Evolutionary conservation across 139 green algal species (phyloP), one percentile per base, ranked within the genome.

Genomic region (Chlorella vulgaris): DNA sequence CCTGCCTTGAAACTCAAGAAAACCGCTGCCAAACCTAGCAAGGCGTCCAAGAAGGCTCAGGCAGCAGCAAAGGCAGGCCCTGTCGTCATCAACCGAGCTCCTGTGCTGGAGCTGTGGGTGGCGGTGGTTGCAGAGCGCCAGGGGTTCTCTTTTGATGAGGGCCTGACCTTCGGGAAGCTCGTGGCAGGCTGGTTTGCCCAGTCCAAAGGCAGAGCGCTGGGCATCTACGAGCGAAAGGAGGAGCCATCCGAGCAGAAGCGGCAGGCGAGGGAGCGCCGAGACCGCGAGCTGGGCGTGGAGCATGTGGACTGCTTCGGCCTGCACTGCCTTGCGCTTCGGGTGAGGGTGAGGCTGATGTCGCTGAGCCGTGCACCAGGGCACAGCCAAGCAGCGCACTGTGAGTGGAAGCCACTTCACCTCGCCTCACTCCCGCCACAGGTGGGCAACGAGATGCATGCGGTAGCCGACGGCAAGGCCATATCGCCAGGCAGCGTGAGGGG

Each of bases 91-190:
- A 90, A 90, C 51, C 47, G 86, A 4, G 86, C 86, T 0, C 86
- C 86, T 15, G 84, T 89, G 38, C 68, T 90, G 18, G 90, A 84
- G 3, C 74, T 90, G 6, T 90, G 86, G 86, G 86, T 76, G 21
- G 70, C 83, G 1, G 76, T 82, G 39, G 82, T 89, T 13, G 85
- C 85, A 29, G 68, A 89, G 81, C 61, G 63, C 22, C 74, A 89
- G 42, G 85, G 85, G 4, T 80, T 70, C 63, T 82, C 67, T 51
- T 84, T 47, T 47, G 60, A 86, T 0, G 86, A 88, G 58, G 86
- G 39, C 5, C 55, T 89, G 33, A 89, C 86, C 1, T 89, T 89
- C 67, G 86, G 86, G 35, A 82, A 76, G 76, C 29, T 58, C 43
- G 79, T 90, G n/a, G 43, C 60, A 0, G 84, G 86, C 40, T 61